phyloP scores from a whole-genome alignment of 139 green algal species.

The Volvox reticuliferus region DNA sequence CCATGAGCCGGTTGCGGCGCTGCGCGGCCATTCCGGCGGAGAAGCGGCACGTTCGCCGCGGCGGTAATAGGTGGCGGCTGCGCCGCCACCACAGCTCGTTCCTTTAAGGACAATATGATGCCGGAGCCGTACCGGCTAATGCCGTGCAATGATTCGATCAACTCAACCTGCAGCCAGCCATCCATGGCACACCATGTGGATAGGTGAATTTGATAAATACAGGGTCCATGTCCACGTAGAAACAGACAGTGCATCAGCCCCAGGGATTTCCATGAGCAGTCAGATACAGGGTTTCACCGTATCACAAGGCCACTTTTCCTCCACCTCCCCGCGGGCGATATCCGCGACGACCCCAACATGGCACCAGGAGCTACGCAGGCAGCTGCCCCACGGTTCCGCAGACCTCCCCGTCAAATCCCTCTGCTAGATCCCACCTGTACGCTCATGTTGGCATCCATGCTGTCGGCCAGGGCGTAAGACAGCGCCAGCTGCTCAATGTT shows the following conservation, averaged over 20 bases:
- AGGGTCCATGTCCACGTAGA: too few relatives aligned
- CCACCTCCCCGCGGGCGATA: too few relatives aligned
- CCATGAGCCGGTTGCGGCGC: neutral
- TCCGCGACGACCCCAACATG: too few relatives aligned
- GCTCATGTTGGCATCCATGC: slow-evolving; percentile 42
- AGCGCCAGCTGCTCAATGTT: slow-evolving; percentile 32
- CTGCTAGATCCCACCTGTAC: neutral
- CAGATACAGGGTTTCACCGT: too few relatives aligned
- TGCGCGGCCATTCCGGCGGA: slow-evolving; percentile 4
- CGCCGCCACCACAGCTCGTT: neutral
- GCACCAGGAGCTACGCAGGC: too few relatives aligned
- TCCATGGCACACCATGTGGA: too few relatives aligned
- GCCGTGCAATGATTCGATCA: neutral
- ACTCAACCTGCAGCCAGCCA: slow-evolving; percentile 8
- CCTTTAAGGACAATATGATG: slow-evolving; percentile 28
- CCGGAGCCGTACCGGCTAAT: slow-evolving; percentile 20
- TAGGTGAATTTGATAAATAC: too few relatives aligned
- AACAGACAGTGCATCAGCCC: too few relatives aligned
- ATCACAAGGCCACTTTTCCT: too few relatives aligned
- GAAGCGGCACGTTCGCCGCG: neutral
- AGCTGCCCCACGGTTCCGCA: too few relatives aligned
- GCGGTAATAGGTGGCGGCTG: neutral
- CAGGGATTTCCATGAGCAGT: too few relatives aligned
- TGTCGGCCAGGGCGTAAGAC: slow-evolving; percentile 29
- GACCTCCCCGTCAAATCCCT: too few relatives aligned